phyloP scores from a whole-genome alignment of 208 protist genomes.

The Trypanosoma grayi region DNA sequence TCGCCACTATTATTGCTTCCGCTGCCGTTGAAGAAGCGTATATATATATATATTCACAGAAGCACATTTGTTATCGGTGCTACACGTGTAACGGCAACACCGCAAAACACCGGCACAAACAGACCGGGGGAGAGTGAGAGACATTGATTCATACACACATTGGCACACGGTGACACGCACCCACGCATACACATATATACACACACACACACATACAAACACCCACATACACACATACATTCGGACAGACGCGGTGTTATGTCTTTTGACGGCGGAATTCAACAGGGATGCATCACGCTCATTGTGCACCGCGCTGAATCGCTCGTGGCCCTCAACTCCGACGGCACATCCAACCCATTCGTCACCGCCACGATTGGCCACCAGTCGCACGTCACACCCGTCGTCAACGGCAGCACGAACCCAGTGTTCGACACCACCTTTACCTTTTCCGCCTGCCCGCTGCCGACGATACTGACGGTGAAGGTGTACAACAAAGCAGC shows the following conservation, averaged over 20 bases:
- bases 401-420: constrained; percentile 48
- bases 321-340: constrained; percentile 63
- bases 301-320: constrained; percentile 55
- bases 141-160: too few relatives aligned
- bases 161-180: too few relatives aligned
- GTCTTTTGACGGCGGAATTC: constrained; percentile 15
- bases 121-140: not conserved
- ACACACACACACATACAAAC: not conserved
- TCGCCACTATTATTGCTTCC: too few relatives aligned
- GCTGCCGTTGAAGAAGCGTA: too few relatives aligned
- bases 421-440: constrained; percentile 57
- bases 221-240: not conserved
- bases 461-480: constrained; percentile 68
- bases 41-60: too few relatives aligned
- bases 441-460: constrained; percentile 46
- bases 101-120: too few relatives aligned
- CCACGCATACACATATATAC: not conserved
- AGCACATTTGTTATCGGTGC: too few relatives aligned
- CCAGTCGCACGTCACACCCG: constrained; percentile 37
- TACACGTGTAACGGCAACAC: too few relatives aligned
- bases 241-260: not conserved
- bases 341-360: constrained; percentile 75
- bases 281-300: constrained; percentile 33
- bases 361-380: constrained; percentile 52
- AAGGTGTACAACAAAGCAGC: constrained; percentile 56